Evolutionary conservation across 1,284 basidiomycete genomes (phyloP).

Genomic region (Trametes sp.): DNA sequence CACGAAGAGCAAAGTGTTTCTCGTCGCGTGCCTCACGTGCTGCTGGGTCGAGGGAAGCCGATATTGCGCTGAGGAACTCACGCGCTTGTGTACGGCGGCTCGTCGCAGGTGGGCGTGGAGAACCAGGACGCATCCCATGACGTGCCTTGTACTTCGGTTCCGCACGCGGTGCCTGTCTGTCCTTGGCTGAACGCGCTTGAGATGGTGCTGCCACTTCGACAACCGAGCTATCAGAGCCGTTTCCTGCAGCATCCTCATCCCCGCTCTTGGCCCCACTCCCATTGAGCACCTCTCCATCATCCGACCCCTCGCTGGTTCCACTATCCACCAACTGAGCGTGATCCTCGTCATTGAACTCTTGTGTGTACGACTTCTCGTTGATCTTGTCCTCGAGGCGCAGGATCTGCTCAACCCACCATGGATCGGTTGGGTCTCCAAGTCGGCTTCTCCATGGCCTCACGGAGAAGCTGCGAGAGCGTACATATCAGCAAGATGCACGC

Average conservation of each 20-base stretch:
- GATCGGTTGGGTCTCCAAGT: background rate
- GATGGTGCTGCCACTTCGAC: too few species aligned
- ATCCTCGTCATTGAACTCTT: too few species aligned
- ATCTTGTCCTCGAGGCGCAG: too few species aligned
- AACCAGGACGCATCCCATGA: background rate
- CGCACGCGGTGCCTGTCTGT: background rate
- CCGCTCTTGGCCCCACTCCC: too few species aligned
- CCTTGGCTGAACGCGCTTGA: too few species aligned
- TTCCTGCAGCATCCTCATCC: too few species aligned
- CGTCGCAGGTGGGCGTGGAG: background rate
- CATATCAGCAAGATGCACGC: too few species aligned
- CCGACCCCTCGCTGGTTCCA: too few species aligned
- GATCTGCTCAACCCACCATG: background rate
- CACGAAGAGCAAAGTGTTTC: background rate
- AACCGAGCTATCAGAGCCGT: too few species aligned
- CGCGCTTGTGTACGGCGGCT: background rate
- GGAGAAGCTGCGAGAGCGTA: background rate
- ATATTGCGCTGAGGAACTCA: background rate
- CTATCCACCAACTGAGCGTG: too few species aligned
- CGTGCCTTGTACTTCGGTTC: background rate
- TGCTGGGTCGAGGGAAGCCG: background rate
- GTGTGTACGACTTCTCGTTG: too few species aligned
- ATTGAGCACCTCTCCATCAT: too few species aligned
- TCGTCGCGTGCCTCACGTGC: slow-evolving; percentile 4
- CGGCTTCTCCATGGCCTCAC: background rate